These are phyloP conservation scores for Dillenia suffruticosa DNA, from an alignment of 164 flowering plant species.

Conservation along the genomic window DNA sequence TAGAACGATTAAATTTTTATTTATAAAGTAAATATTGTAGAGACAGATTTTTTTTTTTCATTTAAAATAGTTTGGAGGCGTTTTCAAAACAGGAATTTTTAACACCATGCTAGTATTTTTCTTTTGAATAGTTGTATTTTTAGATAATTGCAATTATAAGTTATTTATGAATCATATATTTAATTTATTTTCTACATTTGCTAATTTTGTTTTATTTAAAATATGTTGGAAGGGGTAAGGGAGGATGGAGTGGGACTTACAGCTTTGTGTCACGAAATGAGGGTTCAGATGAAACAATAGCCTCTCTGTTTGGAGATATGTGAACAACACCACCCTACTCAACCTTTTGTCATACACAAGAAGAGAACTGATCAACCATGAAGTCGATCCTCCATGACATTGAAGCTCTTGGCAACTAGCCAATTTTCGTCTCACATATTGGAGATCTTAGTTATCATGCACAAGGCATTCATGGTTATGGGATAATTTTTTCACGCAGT, in stretches of 20 bases:
- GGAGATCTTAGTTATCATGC: constrained; percentile 94
- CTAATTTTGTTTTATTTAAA: background rate
- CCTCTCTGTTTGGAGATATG: constrained; percentile 93
- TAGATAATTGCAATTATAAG: too few relatives aligned
- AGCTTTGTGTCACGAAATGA: constrained; percentile 60
- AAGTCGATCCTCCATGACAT: constrained; percentile 90
- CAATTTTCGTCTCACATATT: constrained; percentile 80
- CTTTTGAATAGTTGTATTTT: too few relatives aligned
- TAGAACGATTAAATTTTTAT: too few relatives aligned
- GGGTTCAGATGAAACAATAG: constrained; percentile 66
- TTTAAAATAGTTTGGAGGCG: too few relatives aligned
- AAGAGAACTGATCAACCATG: constrained; percentile 75
- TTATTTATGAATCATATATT: too few relatives aligned
- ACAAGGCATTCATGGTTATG: constrained; percentile 95
- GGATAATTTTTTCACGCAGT: constrained; percentile 83
- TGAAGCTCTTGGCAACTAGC: constrained; percentile 75
- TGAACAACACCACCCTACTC: constrained; percentile 76
- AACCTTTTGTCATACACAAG: constrained; percentile 78
- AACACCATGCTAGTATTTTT: too few relatives aligned
- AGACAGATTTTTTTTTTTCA: too few relatives aligned
- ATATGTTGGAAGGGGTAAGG: constrained; percentile 83
- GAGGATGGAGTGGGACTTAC: constrained; percentile 74
- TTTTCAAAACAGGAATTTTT: too few relatives aligned
- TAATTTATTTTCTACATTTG: too few relatives aligned
- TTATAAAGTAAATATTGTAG: too few relatives aligned